Percentiles rank a stretch among this genome's conserved stretches.
These are phyloP conservation scores for Protomyces arabidopsidicola DNA, from an alignment of 1,139 yeast species.

Conservation along the genomic window DNA sequence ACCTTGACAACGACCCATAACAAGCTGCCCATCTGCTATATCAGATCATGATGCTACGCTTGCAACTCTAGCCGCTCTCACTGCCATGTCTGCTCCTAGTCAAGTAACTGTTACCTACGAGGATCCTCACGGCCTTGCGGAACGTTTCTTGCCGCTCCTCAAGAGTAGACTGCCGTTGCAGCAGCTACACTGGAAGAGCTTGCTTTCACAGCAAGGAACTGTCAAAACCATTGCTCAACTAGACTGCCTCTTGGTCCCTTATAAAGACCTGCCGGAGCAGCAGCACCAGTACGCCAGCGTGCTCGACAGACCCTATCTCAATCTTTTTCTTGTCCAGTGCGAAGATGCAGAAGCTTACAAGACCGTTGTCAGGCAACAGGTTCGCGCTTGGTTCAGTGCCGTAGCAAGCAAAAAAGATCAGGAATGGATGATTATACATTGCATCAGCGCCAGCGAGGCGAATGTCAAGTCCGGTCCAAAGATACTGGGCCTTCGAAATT, in stretches of 20 bases:
- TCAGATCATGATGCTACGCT: too few relatives aligned
- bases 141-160: neutral
- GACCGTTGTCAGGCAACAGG: conserved; percentile 70
- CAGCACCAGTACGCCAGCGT: conserved; percentile 34
- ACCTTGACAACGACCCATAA: too few relatives aligned
- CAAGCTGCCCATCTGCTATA: too few relatives aligned
- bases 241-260: neutral
- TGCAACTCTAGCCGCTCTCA: too few relatives aligned
- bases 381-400: conserved; percentile 70
- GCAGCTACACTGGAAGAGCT: conserved; percentile 2
- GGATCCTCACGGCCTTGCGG: neutral
- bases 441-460: conserved; percentile 27
- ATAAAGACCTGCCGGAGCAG: neutral
- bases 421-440: conserved; percentile 62
- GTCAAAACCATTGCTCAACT: neutral
- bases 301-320: conserved; percentile 52
- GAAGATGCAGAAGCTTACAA: conserved; percentile 70
- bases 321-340: conserved; percentile 64
- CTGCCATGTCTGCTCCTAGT: neutral
- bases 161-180: neutral
- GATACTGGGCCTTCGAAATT: conserved; percentile 48
- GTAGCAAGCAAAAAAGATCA: conserved; percentile 47
- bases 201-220: neutral
- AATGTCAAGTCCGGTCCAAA: conserved; percentile 23
- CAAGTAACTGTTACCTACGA: neutral